These are phyloP conservation scores for Solanum pimpinellifolium DNA, from an alignment of 257 asterid genomes.

Conservation along the genomic window DNA sequence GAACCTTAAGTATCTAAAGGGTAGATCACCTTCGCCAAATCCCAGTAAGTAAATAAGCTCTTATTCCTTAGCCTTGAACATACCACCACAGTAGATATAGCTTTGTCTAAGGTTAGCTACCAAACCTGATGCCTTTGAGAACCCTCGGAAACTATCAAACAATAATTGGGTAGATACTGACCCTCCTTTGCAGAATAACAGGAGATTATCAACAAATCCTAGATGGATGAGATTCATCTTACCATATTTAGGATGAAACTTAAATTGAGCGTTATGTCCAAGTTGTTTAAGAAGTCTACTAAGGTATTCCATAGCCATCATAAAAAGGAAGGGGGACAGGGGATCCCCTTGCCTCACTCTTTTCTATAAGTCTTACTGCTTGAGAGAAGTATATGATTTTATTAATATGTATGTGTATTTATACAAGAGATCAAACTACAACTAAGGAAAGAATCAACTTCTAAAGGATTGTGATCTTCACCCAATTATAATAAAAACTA, in stretches of 20 bases:
- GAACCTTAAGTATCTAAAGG: background rate
- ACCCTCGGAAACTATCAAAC: background rate
- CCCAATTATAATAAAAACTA: too few species aligned
- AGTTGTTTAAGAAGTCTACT: background rate
- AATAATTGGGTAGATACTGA: background rate
- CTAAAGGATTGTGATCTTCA: too few species aligned
- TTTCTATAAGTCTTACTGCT: too few species aligned
- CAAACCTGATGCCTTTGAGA: background rate
- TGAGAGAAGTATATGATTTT: too few species aligned
- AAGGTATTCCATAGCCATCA: background rate
- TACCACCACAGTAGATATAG: background rate
- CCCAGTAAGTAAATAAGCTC: background rate
- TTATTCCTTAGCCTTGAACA: background rate
- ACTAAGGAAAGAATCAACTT: too few species aligned
- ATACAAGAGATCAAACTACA: too few species aligned
- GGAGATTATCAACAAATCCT: background rate
- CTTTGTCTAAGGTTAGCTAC: background rate
- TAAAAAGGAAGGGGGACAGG: background rate
- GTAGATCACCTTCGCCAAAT: background rate
- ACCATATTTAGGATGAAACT: background rate
- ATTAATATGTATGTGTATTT: too few species aligned
- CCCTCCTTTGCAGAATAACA: background rate
- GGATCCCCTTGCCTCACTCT: background rate
- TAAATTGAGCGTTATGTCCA: background rate
- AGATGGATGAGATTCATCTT: background rate